These are phyloP conservation scores for Lichtheimia hyalospora DNA, from an alignment of 371 early-diverging fungal genomes.

Conservation along the genomic window DNA sequence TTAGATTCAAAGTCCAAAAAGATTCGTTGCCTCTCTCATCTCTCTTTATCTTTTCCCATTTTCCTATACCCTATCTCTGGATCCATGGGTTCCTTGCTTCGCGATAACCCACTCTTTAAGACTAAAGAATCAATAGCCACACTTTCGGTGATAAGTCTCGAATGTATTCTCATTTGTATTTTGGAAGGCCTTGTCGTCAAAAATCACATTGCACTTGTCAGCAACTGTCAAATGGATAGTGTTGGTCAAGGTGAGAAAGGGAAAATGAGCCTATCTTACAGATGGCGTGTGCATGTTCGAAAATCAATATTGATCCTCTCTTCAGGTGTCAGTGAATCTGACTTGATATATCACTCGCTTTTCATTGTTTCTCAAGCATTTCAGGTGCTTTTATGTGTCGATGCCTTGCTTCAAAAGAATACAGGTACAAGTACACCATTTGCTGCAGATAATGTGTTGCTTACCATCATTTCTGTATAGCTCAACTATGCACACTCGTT, in stretches of 20 bases:
- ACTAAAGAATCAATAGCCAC: conserved; percentile 31
- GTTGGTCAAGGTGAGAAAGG: conserved; percentile 16
- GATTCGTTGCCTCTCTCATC: background rate
- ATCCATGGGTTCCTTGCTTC: background rate
- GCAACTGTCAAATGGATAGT: conserved; percentile 26
- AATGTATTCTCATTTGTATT: conserved; percentile 37
- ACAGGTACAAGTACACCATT: conserved; percentile 27
- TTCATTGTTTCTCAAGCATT: conserved; percentile 50
- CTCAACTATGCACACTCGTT: conserved; percentile 40
- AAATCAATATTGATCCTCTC: background rate
- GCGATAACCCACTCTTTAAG: conserved; percentile 23
- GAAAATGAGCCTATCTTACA: background rate
- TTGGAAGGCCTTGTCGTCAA: conserved; percentile 42
- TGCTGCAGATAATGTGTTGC: background rate
- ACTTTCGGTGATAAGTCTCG: conserved; percentile 27
- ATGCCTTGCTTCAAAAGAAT: conserved; percentile 45
- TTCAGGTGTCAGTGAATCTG: conserved; percentile 50
- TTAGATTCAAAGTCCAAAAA: too few species aligned
- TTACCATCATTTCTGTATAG: conserved; percentile 9
- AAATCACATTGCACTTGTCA: conserved; percentile 37
- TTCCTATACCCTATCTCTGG: too few species aligned
- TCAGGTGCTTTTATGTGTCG: conserved; percentile 42
- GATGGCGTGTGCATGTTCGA: background rate
- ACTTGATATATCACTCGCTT: conserved; percentile 47
- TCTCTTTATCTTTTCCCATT: conserved; percentile 3